A percentile compares a stretch with the other conserved stretches of the same genome.
Conservation (phyloP, 306 rosid species). For the Lathyrus aphaca region DNA sequence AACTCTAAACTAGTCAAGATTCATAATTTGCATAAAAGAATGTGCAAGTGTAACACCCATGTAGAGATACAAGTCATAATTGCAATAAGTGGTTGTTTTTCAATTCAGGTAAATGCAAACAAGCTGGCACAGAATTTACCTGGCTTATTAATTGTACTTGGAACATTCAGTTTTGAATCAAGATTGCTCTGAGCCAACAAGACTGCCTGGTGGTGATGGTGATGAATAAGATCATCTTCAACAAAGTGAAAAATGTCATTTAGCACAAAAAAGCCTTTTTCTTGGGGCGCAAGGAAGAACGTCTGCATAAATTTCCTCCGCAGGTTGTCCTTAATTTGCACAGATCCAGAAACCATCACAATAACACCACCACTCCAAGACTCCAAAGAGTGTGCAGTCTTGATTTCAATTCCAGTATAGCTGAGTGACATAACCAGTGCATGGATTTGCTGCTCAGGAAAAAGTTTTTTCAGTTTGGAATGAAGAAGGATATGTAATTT, state of each 20-base stretch:
- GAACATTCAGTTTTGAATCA: constrained; percentile 59
- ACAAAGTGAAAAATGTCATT: constrained; percentile 87
- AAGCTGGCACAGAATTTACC: constrained; percentile 50
- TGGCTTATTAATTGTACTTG: constrained; percentile 59
- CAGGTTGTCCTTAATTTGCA: constrained; percentile 65
- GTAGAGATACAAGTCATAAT: constrained; percentile 2
- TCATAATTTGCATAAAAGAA: constrained; percentile 13
- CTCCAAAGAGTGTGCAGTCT: constrained; percentile 80
- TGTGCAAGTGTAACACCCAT: constrained; percentile 5
- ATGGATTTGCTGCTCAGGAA: constrained; percentile 83
- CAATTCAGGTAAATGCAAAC: constrained; percentile 6
- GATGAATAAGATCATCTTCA: constrained; percentile 77
- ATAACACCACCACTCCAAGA: constrained; percentile 95
- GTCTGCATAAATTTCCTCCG: constrained; percentile 90
- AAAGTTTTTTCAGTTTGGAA: constrained; percentile 30
- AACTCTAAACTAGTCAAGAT: constrained; percentile 4
- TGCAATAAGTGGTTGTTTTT: constrained; percentile 1
- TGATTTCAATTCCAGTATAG: constrained; percentile 85
- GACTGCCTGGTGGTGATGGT: constrained; percentile 74
- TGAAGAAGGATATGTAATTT: constrained; percentile 13
- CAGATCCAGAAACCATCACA: constrained; percentile 93
- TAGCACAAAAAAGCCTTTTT: constrained; percentile 86
- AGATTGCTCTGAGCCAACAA: constrained; percentile 72
- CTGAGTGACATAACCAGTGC: constrained; percentile 80
- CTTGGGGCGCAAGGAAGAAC: constrained; percentile 97